phyloP scores from a whole-genome alignment of 176 grass and related monocot species.

The Zoysia pacifica region DNA sequence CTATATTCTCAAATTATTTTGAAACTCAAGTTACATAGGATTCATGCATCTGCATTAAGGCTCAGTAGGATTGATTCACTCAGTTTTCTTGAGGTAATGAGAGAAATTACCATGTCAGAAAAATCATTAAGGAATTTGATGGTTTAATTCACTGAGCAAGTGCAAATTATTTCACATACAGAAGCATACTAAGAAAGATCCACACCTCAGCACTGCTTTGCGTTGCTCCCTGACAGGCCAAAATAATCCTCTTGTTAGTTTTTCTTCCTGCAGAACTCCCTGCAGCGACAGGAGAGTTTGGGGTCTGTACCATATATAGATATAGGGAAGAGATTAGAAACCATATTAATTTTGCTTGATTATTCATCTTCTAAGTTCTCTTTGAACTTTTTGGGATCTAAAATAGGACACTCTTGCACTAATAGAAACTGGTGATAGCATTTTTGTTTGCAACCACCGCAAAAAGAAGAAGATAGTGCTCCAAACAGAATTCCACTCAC shows the following conservation, averaged over 20 bases:
- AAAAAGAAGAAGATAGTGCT: neutral
- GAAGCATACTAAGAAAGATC: neutral
- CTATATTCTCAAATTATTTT: neutral
- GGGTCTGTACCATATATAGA: slow-evolving; percentile 55
- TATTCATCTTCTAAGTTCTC: neutral
- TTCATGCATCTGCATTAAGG: slow-evolving; percentile 7
- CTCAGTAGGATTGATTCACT: neutral
- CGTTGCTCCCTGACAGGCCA: slow-evolving; percentile 69
- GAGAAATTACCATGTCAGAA: neutral
- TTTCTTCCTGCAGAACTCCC: slow-evolving; percentile 73
- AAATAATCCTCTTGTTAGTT: slow-evolving; percentile 64
- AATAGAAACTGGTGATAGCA: neutral
- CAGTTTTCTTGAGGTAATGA: neutral
- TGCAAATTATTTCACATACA: neutral
- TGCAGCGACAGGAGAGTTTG: slow-evolving; percentile 64
- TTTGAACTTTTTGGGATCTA: neutral
- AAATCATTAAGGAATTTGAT: neutral
- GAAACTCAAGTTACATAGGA: neutral
- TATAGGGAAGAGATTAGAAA: slow-evolving; percentile 17
- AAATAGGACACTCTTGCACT: slow-evolving; percentile 14
- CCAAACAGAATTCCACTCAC: slow-evolving; percentile 31
- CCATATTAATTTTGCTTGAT: slow-evolving; percentile 7
- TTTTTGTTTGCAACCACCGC: neutral
- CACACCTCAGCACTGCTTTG: slow-evolving; percentile 45
- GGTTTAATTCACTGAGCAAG: neutral